These are phyloP conservation scores for Ceratobasidium sp. DNA, from an alignment of 1,284 basidiomycete species.

Conservation along the genomic window DNA sequence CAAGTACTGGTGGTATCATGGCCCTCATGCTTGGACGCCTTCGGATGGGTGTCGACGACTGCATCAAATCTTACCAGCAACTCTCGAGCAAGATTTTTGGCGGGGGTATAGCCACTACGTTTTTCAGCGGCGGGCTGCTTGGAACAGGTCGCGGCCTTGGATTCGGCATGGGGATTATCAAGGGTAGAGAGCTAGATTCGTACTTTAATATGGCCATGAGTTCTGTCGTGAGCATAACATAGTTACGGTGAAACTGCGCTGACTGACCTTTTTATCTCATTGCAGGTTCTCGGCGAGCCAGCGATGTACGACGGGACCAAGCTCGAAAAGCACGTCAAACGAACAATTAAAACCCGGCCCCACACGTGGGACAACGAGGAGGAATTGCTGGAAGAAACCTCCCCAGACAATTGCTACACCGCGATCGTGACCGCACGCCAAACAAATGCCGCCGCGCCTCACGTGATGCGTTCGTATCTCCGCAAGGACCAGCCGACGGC, in stretches of 20 bases:
- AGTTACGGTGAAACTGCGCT: too few relatives aligned
- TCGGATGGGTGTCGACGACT: conserved; percentile 52
- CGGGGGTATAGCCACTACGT: conserved; percentile 11
- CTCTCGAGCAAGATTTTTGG: conserved; percentile 40
- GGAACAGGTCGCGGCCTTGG: conserved; percentile 18
- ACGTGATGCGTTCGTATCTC: conserved; percentile 31
- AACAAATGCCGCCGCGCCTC: conserved; percentile 9
- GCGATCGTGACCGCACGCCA: conserved; percentile 29
- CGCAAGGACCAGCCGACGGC: conserved; percentile 6
- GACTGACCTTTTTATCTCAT: too few relatives aligned
- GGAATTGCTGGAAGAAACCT: background rate
- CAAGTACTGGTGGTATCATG: conserved; percentile 49
- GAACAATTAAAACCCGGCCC: conserved; percentile 4
- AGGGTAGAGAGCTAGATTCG: background rate
- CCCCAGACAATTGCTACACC: conserved; percentile 8
- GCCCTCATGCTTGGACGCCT: conserved; percentile 55
- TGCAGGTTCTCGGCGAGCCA: background rate
- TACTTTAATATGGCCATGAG: conserved; percentile 22
- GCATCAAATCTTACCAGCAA: conserved; percentile 42
- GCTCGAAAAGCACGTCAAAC: conserved; percentile 30
- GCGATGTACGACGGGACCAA: conserved; percentile 23
- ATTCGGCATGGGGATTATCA: conserved; percentile 20
- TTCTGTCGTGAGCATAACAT: background rate
- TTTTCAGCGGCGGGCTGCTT: conserved; percentile 8
- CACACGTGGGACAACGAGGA: conserved; percentile 21